Base-by-base conservation (phyloP, 352 stramenopile genomes). In the Pythium rishiriense region DNA sequence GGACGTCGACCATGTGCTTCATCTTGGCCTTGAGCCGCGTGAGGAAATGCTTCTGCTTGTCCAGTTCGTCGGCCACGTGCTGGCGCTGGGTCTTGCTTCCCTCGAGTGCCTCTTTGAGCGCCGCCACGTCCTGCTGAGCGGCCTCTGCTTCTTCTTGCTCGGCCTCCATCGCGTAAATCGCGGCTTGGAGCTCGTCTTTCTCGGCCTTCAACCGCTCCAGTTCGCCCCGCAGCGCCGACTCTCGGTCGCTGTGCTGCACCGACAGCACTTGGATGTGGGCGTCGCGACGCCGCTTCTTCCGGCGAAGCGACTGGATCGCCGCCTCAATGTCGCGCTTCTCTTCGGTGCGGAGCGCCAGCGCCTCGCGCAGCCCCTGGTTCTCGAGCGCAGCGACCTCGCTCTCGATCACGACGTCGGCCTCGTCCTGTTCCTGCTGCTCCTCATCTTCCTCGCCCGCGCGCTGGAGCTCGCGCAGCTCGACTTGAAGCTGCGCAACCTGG, bases 281-380 rank as follows among this genome's bases (percentile, higher is more conserved):
- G 5, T 25, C 28, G 15, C 26, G 12, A 25, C 15, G 14, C 49
- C 56, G 25, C 72, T 75, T 68, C 50, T 84, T 85, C 46, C 79
- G 74, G 52, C 77, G 65, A 26, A 88, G 57, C 19, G 79, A 80
- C 21, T 74, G 65, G 5, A 90, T 71, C 14, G 81, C 81, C 0
- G 81, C 79, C 37, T 86, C 62, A 37, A 90, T 82, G 61, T 90
- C 81, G 1, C 70, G 64, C 67, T 80, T 81, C 62, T 90, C 81
- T 56, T 90, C 81, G 42, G 61, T 66, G 10, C 81, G 70, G 39
- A 90, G 62, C 10, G 75, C 75, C 21, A 90, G 51, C 17, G 69
- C 71, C 61, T 88, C 79, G 7, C 69, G 61, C 3, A 88, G 65
- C 52, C 77, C 70, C 3, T 64, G 47, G 33, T 77, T 72, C 35